Evolutionary conservation across 1,284 basidiomycete species (phyloP).

Genomic region (Amylostereum areolatum): DNA sequence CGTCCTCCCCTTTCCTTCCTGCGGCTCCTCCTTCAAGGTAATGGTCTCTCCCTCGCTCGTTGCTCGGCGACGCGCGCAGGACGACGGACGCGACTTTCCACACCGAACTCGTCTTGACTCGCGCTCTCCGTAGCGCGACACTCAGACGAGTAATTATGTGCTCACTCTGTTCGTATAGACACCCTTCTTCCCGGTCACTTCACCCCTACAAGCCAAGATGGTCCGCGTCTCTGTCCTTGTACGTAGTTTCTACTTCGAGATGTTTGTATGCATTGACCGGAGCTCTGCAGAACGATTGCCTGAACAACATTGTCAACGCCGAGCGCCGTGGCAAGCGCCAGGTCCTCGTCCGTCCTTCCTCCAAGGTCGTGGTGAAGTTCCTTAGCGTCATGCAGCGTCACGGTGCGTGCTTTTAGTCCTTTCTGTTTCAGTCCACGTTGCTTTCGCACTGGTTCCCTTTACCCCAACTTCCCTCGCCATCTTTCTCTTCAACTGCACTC

Average conservation of each 20-base stretch:
- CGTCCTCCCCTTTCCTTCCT: constrained; percentile 11
- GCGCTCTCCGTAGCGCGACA: constrained; percentile 76
- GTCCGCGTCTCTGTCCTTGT: constrained; percentile 83
- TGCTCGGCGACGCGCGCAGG: constrained; percentile 9
- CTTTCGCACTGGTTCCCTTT: constrained; percentile 6
- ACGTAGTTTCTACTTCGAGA: constrained; percentile 27
- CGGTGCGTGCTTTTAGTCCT: constrained; percentile 51
- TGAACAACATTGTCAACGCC: constrained; percentile 98
- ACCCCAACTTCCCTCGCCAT: constrained; percentile 7
- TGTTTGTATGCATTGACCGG: constrained; percentile 4
- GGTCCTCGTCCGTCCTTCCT: constrained; percentile 91
- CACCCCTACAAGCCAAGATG: constrained; percentile 43
- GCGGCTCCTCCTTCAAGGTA: constrained; percentile 26
- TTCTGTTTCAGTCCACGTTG: background rate
- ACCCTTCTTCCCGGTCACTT: constrained; percentile 14
- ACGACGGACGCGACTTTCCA: constrained; percentile 18
- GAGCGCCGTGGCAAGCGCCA: constrained; percentile 98
- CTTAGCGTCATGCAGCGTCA: constrained; percentile 96
- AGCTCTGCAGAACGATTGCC: constrained; percentile 69
- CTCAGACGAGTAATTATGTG: constrained; percentile 59
- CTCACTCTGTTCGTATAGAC: constrained; percentile 26
- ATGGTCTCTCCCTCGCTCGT: constrained; percentile 18
- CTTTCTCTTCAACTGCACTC: constrained; percentile 21
- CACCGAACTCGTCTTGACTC: constrained; percentile 64
- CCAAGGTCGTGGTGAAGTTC: constrained; percentile 96